Evolutionary conservation across 2,329 filamentous ascomycete genomes (phyloP).

Genomic region (Diaporthe vaccinii): DNA sequence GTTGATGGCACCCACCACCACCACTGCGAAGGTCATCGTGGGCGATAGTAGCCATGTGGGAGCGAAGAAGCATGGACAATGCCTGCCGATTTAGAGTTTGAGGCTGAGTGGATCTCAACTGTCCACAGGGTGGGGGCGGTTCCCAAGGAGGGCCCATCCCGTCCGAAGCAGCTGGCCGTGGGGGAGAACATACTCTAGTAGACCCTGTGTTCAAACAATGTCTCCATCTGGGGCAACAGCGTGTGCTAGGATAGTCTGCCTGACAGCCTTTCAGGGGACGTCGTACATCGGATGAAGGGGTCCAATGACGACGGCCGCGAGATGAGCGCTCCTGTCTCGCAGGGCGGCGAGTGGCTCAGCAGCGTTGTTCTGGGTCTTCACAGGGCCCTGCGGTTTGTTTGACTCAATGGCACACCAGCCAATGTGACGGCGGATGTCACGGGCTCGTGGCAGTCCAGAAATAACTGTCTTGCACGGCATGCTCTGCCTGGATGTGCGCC

Average conservation of each 20-base stretch:
- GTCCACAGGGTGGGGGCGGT: conserved; percentile 9
- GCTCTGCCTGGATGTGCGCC: neutral
- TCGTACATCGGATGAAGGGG: conserved; percentile 20
- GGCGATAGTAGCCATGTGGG: neutral
- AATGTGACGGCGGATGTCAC: conserved; percentile 5
- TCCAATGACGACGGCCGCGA: neutral
- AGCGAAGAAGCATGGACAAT: conserved; percentile 1
- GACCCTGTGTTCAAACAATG: neutral
- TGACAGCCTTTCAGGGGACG: conserved; percentile 7
- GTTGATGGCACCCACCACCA: neutral
- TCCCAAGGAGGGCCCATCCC: neutral
- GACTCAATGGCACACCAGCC: conserved; percentile 5
- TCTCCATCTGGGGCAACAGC: neutral
- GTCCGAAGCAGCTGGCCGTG: neutral
- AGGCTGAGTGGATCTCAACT: conserved; percentile 18
- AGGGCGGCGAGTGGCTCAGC: neutral
- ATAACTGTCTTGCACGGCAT: neutral
- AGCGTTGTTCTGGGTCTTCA: neutral
- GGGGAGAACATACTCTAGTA: too few species aligned
- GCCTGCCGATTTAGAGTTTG: conserved; percentile 27
- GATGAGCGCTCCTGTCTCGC: neutral
- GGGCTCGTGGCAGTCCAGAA: neutral
- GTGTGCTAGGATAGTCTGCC: neutral
- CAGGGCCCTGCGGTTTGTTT: conserved; percentile 10
- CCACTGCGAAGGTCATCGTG: neutral